Evolutionary conservation across 768 basidiomycete species (phyloP).

Genomic region (Solioccasus polychromus): DNA sequence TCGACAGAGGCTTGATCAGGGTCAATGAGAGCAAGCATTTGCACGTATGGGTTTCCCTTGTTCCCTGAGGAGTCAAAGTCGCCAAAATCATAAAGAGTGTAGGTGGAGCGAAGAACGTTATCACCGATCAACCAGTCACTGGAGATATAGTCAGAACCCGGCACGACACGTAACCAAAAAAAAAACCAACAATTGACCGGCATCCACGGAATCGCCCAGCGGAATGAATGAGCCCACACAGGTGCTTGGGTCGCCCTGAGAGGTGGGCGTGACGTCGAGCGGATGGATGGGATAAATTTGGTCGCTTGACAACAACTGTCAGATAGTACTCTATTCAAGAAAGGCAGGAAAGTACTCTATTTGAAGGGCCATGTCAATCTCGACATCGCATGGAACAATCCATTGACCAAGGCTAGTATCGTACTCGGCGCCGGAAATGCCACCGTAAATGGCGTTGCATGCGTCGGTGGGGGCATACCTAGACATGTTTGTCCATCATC

Average conservation of each 20-base stretch:
- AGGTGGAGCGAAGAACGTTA: conserved; percentile 79
- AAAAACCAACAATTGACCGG: conserved; percentile 61
- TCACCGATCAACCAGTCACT: conserved; percentile 86
- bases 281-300: conserved; percentile 77
- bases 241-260: conserved; percentile 39
- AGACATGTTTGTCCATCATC: conserved; percentile 5
- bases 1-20: conserved; percentile 67
- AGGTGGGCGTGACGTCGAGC: conserved; percentile 62
- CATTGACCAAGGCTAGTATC: conserved; percentile 55
- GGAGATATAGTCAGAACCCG: conserved; percentile 8
- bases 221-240: conserved; percentile 81
- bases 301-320: conserved; percentile 46
- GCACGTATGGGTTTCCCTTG: conserved; percentile 78
- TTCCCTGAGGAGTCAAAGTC: conserved; percentile 63
- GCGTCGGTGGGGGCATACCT: conserved; percentile 67
- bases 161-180: neutral
- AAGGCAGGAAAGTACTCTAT: conserved; percentile 51
- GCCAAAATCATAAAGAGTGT: conserved; percentile 82
- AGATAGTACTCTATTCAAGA: conserved; percentile 6
- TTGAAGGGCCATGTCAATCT: conserved; percentile 78
- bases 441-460: conserved; percentile 67
- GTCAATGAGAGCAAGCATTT: conserved; percentile 66
- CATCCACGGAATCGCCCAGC: conserved; percentile 51
- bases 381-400: conserved; percentile 69
- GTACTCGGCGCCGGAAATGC: conserved; percentile 60